These are phyloP conservation scores for Scleromitrula shiraiana DNA, from an alignment of 2,329 filamentous ascomycete genomes.

Conservation along the genomic window DNA sequence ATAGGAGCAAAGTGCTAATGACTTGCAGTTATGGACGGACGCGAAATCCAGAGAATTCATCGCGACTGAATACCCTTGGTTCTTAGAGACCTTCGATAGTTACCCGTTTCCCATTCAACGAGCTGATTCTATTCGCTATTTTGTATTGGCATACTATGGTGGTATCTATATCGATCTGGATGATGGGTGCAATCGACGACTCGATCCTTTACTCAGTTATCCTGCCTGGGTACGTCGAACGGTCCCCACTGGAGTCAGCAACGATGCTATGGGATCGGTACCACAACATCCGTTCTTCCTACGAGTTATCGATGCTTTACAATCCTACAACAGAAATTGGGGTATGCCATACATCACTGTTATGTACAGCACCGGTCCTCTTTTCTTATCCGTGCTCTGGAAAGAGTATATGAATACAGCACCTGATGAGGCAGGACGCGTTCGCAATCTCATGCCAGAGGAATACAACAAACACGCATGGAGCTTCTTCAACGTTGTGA, in stretches of 20 bases:
- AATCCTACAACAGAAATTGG: constrained; percentile 62
- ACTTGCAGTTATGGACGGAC: constrained; percentile 64
- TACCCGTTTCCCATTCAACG: constrained; percentile 71
- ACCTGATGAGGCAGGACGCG: constrained; percentile 41
- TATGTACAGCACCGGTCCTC: constrained; percentile 69
- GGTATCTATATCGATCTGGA: constrained; percentile 79
- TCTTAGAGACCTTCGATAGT: constrained; percentile 63
- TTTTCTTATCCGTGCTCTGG: constrained; percentile 70
- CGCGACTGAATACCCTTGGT: constrained; percentile 66
- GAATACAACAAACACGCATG: constrained; percentile 61
- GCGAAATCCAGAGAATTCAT: constrained; percentile 64
- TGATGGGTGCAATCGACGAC: constrained; percentile 30
- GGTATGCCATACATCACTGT: constrained; percentile 59
- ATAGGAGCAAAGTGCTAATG: constrained; percentile 2
- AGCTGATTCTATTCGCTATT: constrained; percentile 73
- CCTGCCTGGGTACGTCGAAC: constrained; percentile 65
- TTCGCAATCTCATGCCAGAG: constrained; percentile 60
- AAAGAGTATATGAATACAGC: constrained; percentile 58
- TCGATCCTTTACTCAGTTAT: constrained; percentile 59
- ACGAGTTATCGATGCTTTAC: constrained; percentile 58
- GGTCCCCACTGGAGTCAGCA: constrained; percentile 68
- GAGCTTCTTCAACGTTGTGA: constrained; percentile 58
- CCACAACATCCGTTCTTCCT: constrained; percentile 69
- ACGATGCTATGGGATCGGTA: constrained; percentile 70
- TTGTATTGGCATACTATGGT: constrained; percentile 67